Percentiles rank a stretch among this genome's conserved stretches.
phyloP scores from a whole-genome alignment of 768 basidiomycete species.

The Termitomyces sp. region DNA sequence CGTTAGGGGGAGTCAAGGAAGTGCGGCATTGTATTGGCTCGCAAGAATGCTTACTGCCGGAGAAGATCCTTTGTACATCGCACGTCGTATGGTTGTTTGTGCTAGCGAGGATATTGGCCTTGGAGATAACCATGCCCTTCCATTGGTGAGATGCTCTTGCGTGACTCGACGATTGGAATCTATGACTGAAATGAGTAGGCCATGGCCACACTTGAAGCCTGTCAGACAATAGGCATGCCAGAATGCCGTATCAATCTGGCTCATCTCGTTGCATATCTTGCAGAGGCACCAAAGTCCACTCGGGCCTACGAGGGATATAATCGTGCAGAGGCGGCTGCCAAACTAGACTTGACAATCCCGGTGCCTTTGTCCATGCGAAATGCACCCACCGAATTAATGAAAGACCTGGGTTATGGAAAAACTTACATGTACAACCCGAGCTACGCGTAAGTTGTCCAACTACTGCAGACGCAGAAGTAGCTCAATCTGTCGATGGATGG shows the following conservation, averaged over 20 bases:
- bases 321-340: conserved; percentile 57
- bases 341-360: conserved; percentile 41
- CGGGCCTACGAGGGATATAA: conserved; percentile 76
- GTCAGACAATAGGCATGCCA: conserved; percentile 73
- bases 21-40: conserved; percentile 84
- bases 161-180: neutral
- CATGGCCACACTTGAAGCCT: conserved; percentile 55
- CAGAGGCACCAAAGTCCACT: conserved; percentile 81
- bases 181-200: conserved; percentile 35
- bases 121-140: conserved; percentile 72
- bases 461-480: neutral
- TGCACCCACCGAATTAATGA: conserved; percentile 69
- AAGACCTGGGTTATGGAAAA: conserved; percentile 60
- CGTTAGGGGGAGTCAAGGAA: conserved; percentile 68
- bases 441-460: conserved; percentile 33
- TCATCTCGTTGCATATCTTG: conserved; percentile 70
- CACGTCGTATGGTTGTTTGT: conserved; percentile 68
- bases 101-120: conserved; percentile 86
- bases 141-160: conserved; percentile 43
- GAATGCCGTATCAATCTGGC: conserved; percentile 77
- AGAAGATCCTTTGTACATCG: conserved; percentile 77
- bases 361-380: conserved; percentile 76
- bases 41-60: conserved; percentile 78
- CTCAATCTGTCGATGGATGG: neutral
- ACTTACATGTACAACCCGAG: conserved; percentile 61